Percentiles rank a stretch among this genome's conserved stretches.
These are phyloP conservation scores for Rhodotorula sp. DNA, from an alignment of 1,284 basidiomycete genomes.

Conservation along the genomic window DNA sequence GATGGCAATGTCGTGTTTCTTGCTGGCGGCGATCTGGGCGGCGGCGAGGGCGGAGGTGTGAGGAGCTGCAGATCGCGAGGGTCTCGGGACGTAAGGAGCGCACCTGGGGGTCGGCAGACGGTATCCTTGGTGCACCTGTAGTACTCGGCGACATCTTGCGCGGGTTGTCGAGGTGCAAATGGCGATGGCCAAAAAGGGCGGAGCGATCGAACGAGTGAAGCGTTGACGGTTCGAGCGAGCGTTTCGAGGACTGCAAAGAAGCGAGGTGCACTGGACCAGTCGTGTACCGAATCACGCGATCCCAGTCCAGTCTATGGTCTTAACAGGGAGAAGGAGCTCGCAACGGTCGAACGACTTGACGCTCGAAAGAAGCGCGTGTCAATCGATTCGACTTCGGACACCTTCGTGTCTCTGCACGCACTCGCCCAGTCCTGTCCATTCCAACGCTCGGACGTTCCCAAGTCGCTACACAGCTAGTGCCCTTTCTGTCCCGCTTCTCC, in stretches of 20 bases:
- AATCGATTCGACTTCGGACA: too few relatives aligned
- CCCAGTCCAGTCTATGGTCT: too few relatives aligned
- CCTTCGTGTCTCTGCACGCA: too few relatives aligned
- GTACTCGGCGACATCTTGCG: not conserved
- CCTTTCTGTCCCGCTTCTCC: too few relatives aligned
- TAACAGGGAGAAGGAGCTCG: too few relatives aligned
- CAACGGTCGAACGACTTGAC: too few relatives aligned
- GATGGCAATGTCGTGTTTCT: conserved; percentile 59
- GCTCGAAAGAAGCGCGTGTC: too few relatives aligned
- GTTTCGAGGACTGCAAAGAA: not conserved
- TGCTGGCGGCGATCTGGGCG: conserved; percentile 19
- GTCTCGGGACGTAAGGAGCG: not conserved
- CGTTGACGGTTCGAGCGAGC: not conserved
- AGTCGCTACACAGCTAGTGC: too few relatives aligned
- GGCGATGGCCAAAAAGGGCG: not conserved
- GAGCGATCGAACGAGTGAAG: not conserved
- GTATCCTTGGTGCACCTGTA: not conserved
- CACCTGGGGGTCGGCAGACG: conserved; percentile 2
- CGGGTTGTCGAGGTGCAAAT: not conserved
- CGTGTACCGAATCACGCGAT: too few relatives aligned
- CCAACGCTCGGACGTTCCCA: too few relatives aligned
- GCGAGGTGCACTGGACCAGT: too few relatives aligned
- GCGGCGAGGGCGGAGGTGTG: not conserved
- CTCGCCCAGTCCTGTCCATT: too few relatives aligned
- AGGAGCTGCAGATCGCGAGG: not conserved